Base-by-base conservation (phyloP, 805 yeast species). In the Ogataea methanolica region DNA sequence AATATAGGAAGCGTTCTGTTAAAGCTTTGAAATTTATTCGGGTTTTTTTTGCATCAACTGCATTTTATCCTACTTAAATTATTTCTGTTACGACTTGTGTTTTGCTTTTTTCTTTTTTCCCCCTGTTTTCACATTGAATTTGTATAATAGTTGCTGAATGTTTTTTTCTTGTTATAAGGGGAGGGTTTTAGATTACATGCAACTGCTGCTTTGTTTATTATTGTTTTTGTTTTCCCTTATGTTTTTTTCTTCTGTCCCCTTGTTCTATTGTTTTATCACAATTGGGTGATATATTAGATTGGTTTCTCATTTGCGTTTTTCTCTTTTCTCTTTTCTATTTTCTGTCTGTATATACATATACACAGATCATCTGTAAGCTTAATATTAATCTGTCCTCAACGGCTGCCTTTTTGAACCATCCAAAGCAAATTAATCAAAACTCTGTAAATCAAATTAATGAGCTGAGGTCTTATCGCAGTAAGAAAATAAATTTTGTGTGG, bases 21-120 rank as follows among this genome's bases (percentile, higher is more conserved):
- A 14, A 14, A 11, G 15, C 22, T 39, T 39, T 39, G n/a, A 14
- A n/a, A 22, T n/a, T 19, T 31, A 39, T 26, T 26, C n/a, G 19
- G 29, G 31, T 31, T 43, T 45, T 29, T 45, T 49, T 48, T 58
- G 66, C 67, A 60, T 63, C 67, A 63, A 63, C 67, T 63, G 67
- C 67, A 57, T 61, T 40, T 41, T 36, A 26, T 41, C 19, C 43
- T 44, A 39, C 21, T 34, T 33, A 22, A 19, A 21, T 33, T 17
- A 17, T 37, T 23, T 35, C n/a, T 29, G 15, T 39, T 16, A 33
- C 35, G 36, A 29, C 40, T 9, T 16, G 12, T 23, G 4, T 16
- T 39, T 23, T 11, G 26, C 29, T 23, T 26, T 39, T 39, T 44
- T 43, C 31, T 22, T 41, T 41, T 41, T 33, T 19, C 29, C 38